Evolutionary conservation across 2,329 filamentous ascomycete species (phyloP), one percentile per base, ranked within the genome.

Genomic region (Paecilomyces sp.): DNA sequence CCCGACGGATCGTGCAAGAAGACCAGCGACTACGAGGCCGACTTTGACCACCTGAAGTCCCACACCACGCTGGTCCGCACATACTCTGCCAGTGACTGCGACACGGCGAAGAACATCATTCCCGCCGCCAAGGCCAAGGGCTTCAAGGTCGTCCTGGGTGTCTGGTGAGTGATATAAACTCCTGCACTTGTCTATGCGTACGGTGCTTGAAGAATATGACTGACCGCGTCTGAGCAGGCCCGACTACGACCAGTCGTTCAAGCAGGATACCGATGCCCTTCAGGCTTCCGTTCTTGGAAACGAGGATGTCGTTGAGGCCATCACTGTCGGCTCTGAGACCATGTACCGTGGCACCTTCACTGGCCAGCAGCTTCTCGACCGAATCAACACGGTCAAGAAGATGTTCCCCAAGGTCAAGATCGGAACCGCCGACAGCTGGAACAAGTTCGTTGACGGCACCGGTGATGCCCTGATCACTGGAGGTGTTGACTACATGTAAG

Each of bases 351-450:
- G 84, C 58, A 87, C 86, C 71, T 84, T 89, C 72, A 87, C 83
- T 9, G 86, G 83, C 55, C 70, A 79, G 7, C 71, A 85, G 66
- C 81, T 90, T 55, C 73, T 85, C 57, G 75, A 74, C 59, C 86
- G 86, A 73, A 88, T 90, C 72, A 76, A 82, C 61, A 79, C 84
- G 56, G 82, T 88, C 63, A 83, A 85, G 76, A 71, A 75, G 50
- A 75, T 81, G 70, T 87, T 70, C 79, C 81, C 65, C 28, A 75
- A 75, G 47, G 77, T 85, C 66, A 83, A 81, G 65, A 79, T 89
- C 53, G 87, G 88, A 56, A 89, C 85, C 11, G 88, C 87, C 7
- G 88, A 90, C 74, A 85, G 81, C 70, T 90, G 88, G 88, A 90
- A 89, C 77, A 88, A 88, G 74, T 87, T 80, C 68, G 80, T 83